phyloP scores from a whole-genome alignment of 306 rosid genomes.

The Rosa multiflora region DNA sequence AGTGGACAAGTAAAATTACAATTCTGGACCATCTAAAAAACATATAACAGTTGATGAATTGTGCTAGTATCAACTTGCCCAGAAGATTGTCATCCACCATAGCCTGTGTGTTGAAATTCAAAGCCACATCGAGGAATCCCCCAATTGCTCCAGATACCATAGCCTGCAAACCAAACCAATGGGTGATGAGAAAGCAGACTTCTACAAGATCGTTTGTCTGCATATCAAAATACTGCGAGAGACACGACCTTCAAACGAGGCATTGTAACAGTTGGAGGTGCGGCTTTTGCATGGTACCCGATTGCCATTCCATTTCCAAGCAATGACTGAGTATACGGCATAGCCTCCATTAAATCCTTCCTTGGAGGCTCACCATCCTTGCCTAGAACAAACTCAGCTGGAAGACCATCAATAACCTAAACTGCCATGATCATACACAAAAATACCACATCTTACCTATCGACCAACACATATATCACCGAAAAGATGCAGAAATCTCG shows the following conservation, averaged over 20 bases:
- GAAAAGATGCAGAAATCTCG: slow-evolving; percentile 9
- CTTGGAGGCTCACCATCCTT: slow-evolving; percentile 62
- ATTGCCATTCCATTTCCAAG: slow-evolving; percentile 65
- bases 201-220: not conserved
- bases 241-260: slow-evolving; percentile 83
- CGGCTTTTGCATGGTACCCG: slow-evolving; percentile 87
- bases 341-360: slow-evolving; percentile 61
- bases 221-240: slow-evolving; percentile 24
- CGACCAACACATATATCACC: not conserved
- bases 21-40: slow-evolving; percentile 17
- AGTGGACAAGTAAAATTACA: slow-evolving; percentile 14
- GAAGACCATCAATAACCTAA: slow-evolving; percentile 98
- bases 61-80: slow-evolving; percentile 50
- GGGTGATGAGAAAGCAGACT: slow-evolving; percentile 13
- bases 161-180: slow-evolving; percentile 53
- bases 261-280: slow-evolving; percentile 98
- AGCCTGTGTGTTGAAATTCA: slow-evolving; percentile 92
- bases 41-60: slow-evolving; percentile 18
- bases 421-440: slow-evolving; percentile 37
- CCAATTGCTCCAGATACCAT: slow-evolving; percentile 97
- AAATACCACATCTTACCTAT: slow-evolving; percentile 24
- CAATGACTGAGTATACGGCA: slow-evolving; percentile 88
- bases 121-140: slow-evolving; percentile 90
- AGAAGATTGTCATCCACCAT: slow-evolving; percentile 89
- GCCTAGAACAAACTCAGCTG: slow-evolving; percentile 94